Percentiles rank a stretch among this genome's conserved stretches.
Conservation (phyloP, 805 yeast species). For the Spathaspora sp. region DNA sequence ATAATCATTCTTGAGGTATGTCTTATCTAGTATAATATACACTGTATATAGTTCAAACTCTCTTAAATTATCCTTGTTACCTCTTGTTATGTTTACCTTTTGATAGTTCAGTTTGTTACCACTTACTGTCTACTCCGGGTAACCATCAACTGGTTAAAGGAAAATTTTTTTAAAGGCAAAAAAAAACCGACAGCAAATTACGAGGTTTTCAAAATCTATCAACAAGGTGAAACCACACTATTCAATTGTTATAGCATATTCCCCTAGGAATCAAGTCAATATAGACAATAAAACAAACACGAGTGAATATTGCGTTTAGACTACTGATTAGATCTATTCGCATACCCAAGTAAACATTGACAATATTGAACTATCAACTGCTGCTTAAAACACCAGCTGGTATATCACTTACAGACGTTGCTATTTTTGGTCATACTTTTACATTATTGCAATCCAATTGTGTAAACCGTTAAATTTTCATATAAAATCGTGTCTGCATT, state of each 20-base stretch:
- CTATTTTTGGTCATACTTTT: background rate
- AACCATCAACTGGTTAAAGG: background rate
- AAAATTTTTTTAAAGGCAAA: background rate
- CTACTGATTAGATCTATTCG: slow-evolving; percentile 43
- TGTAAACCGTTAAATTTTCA: background rate
- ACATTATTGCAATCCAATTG: slow-evolving; percentile 1
- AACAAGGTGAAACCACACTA: background rate
- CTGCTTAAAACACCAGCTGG: too few species aligned
- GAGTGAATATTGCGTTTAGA: slow-evolving; percentile 18
- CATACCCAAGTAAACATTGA: background rate
- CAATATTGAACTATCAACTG: background rate
- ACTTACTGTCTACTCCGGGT: too few species aligned
- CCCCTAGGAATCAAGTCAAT: background rate
- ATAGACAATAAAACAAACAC: background rate
- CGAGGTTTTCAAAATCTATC: background rate
- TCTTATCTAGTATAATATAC: too few species aligned
- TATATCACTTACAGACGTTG: background rate
- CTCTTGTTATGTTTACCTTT: too few species aligned
- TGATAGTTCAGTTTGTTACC: too few species aligned
- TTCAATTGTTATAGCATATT: background rate
- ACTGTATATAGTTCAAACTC: too few species aligned
- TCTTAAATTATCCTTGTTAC: too few species aligned
- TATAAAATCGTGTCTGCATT: slow-evolving; percentile 33
- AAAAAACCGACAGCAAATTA: background rate
- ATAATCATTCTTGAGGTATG: too few species aligned